Base-by-base conservation (phyloP, 805 yeast genomes). In the Wickerhamomyces chambardii region DNA sequence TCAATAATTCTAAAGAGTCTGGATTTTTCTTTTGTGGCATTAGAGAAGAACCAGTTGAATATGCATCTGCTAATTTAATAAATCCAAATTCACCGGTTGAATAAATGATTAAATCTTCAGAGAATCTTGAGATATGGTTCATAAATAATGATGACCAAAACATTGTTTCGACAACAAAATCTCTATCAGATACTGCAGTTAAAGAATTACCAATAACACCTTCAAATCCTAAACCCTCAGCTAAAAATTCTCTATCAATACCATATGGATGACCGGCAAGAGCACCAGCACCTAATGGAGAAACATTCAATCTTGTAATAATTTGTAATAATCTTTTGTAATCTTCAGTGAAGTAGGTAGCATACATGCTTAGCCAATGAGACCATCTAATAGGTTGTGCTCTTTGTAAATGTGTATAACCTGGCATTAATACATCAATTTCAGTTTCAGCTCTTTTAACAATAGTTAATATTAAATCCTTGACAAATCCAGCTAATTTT, bases 341-440 rank as follows among this genome's bases (percentile, higher is more conserved):
- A 57, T 92, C 99, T 54, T 87, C 87, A 9, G 89, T 75, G 60
- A 92, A 81, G 56, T 89, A 92, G 2, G 98, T 90, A 28, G 96
- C 97, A 53, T 92, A 90, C 56, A 86, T 78, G 46, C 90, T 76
- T 46, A 92, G 68, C 96, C 97, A 90, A 58, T 92, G 99, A 1
- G 97, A 70, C 99, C 99, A 92, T 64, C 99, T 77, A 53, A 92
- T 92, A n/a, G 99, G 99, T 63, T 89, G 99, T 2, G 97, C 97
- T 58, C 95, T 83, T 69, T 92, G 98, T 56, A 92, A 68, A 64
- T 92, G 99, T 12, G 99, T 92, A 66, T 92, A 92, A 30, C 99
- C 99, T 10, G 99, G 99, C 97, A 92, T 92, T 54, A 92, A 70
- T 15, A 82, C 83, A 48, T 83, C 95, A 40, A 92, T 84, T 63